Percentiles rank a stretch among this genome's conserved stretches.
Evolutionary conservation across 305 asterid genomes (phyloP).

Genomic region (Galium porrigens): DNA sequence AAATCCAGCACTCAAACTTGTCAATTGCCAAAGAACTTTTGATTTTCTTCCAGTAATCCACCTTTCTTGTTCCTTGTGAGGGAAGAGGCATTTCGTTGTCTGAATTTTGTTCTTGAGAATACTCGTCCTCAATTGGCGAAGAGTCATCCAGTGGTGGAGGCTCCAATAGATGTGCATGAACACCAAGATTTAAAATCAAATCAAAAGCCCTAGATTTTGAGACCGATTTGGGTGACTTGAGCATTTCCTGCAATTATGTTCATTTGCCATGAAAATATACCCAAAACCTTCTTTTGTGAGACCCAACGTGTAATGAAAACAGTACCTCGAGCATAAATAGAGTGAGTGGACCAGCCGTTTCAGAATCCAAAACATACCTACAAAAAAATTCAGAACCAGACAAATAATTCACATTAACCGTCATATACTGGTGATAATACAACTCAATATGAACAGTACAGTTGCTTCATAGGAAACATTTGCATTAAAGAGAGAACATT

Average conservation of each 20-base stretch:
- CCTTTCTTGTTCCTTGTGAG: slow-evolving; percentile 33
- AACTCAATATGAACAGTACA: neutral
- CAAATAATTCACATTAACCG: slow-evolving; percentile 2
- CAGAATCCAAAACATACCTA: slow-evolving; percentile 91
- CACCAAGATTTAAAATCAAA: slow-evolving; percentile 87
- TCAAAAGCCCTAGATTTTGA: slow-evolving; percentile 91
- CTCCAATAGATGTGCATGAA: slow-evolving; percentile 93
- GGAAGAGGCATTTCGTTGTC: slow-evolving; percentile 54
- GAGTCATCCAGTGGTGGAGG: slow-evolving; percentile 72
- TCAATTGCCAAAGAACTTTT: slow-evolving; percentile 53
- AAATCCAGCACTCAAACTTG: slow-evolving; percentile 86
- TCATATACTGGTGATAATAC: neutral
- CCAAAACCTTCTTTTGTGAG: slow-evolving; percentile 14
- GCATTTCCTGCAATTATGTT: slow-evolving; percentile 63
- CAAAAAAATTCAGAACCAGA: slow-evolving; percentile 25
- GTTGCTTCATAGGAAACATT: neutral
- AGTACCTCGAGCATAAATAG: slow-evolving; percentile 88
- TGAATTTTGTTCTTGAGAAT: slow-evolving; percentile 53
- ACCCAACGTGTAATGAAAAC: slow-evolving; percentile 15
- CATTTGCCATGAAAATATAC: slow-evolving; percentile 23
- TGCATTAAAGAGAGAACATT: neutral
- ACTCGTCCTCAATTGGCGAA: slow-evolving; percentile 62
- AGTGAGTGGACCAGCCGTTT: slow-evolving; percentile 85
- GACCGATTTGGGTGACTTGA: slow-evolving; percentile 57
- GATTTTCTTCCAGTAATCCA: slow-evolving; percentile 38